Evolutionary conservation across 306 rosid species (phyloP), one percentile per base, ranked within the genome.

Genomic region (Ormosia emarginata): DNA sequence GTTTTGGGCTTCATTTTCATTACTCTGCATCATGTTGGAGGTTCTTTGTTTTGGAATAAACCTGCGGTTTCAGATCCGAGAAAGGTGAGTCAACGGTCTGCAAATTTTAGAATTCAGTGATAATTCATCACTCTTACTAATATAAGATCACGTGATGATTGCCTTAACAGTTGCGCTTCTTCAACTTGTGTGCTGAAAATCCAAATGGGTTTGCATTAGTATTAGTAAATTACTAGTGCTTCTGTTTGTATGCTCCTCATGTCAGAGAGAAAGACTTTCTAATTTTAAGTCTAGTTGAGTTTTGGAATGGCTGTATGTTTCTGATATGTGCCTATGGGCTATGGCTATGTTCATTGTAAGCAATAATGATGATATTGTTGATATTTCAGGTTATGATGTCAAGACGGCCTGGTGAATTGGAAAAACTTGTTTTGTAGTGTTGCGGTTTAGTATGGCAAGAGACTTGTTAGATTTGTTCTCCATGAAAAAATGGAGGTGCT

Each of bases 401-500:
- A 81, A 78, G 39, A 68, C 36, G 62, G 81, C 77, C 11, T 68
- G 76, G 58, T 73, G 91, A 87, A 85, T 74, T 74, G 61, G 59
- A 69, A 40, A 82, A 63, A 33, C 13, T 66, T 63, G 53, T 66
- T 80, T 64, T 75, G 47, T 75, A 71, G 82, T 47, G 81, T 79
- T 79, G 15, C 0, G n/a, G 32, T 46, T 71, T 6, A 71, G n/a
- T 43, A 81, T 76, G 85, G 61, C 81, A 39, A 78, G 87, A 74
- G 85, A 78, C 71, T 67, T 81, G 41, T 52, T 71, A 79, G 94
- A 92, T 83, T 90, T 91, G 89, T 75, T 92, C 44, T 82, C 90
- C 64, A 65, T 83, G 83, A 91, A 87, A 72, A 90, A 85, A 80
- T 85, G 89, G 92, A 92, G 79, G 79, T 85, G 89, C 71, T 90